A percentile compares a stretch with the other conserved stretches of the same genome.
Evolutionary conservation across 1,139 yeast species (phyloP).

Genomic region (Saccharomyces hybrid): DNA sequence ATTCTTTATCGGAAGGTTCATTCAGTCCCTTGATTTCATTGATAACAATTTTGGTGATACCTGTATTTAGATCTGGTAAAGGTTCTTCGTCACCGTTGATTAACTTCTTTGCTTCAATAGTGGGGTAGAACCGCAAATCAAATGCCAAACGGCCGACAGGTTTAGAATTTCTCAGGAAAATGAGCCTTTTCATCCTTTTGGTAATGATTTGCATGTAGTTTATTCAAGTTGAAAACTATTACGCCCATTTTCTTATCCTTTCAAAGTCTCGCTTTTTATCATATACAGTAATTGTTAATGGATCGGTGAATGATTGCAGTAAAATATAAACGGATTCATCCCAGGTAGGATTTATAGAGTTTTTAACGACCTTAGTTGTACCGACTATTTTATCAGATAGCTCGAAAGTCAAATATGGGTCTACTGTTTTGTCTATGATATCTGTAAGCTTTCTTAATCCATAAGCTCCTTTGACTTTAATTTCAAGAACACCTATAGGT

Average conservation of each 20-base stretch:
- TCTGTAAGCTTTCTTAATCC: conserved; percentile 58
- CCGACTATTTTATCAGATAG: conserved; percentile 53
- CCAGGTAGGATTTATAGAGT: conserved; percentile 73
- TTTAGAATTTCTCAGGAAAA: conserved; percentile 71
- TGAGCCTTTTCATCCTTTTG: conserved; percentile 48
- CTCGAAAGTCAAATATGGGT: conserved; percentile 78
- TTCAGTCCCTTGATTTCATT: conserved; percentile 25
- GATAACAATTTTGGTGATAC: conserved; percentile 55
- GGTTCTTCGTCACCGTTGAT: conserved; percentile 83
- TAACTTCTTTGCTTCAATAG: conserved; percentile 62
- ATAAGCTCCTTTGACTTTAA: conserved; percentile 59
- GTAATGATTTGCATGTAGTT: conserved; percentile 48
- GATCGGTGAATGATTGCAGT: conserved; percentile 71
- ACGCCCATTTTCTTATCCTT: conserved; percentile 78
- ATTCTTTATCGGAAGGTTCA: conserved; percentile 38
- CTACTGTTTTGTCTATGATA: conserved; percentile 69
- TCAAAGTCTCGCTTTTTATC: conserved; percentile 74
- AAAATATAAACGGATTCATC: conserved; percentile 68
- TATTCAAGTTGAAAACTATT: conserved; percentile 66
- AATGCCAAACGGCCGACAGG: conserved; percentile 67
- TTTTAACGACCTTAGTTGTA: conserved; percentile 55
- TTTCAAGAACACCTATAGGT: conserved; percentile 76
- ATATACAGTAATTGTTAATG: conserved; percentile 57
- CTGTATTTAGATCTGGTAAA: conserved; percentile 89
- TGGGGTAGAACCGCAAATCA: conserved; percentile 71